Percentiles rank a stretch among this genome's conserved stretches.
Evolutionary conservation across 306 rosid species (phyloP).

Genomic region (Cicer bijugum): DNA sequence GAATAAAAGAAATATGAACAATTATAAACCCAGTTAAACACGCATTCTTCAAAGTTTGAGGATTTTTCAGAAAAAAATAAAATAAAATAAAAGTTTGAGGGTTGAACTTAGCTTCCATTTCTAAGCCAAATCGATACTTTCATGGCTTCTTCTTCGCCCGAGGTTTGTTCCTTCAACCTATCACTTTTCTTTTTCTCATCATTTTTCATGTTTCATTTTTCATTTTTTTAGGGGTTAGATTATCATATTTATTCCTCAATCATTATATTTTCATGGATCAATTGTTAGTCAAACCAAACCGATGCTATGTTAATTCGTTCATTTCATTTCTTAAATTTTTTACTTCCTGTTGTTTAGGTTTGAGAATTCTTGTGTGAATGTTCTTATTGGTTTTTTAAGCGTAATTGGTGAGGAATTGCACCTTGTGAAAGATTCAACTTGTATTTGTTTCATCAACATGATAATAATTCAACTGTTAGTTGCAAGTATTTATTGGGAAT

Average conservation of each 20-base stretch:
- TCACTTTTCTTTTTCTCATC: background rate
- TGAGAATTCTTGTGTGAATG: background rate
- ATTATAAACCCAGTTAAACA: too few relatives aligned
- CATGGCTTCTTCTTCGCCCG: constrained; percentile 16
- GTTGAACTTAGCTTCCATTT: background rate
- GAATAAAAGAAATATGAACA: too few relatives aligned
- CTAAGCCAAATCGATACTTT: constrained; percentile 11
- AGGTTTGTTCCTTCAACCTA: constrained; percentile 18
- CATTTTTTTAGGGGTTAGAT: background rate
- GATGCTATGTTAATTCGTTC: constrained; percentile 4
- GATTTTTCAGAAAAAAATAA: too few relatives aligned
- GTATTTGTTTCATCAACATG: constrained; percentile 8
- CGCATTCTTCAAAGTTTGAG: background rate
- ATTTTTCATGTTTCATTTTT: background rate
- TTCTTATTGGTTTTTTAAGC: background rate
- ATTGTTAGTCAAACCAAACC: constrained; percentile 25
- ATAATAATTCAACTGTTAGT: background rate
- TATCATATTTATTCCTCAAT: background rate
- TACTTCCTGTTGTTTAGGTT: background rate
- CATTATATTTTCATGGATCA: background rate
- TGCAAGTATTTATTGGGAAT: constrained; percentile 3
- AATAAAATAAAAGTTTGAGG: background rate
- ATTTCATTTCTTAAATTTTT: constrained; percentile 7
- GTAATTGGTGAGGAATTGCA: background rate
- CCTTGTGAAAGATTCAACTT: background rate